Evolutionary conservation across 257 asterid genomes (phyloP), one percentile per base, ranked within the genome.

Genomic region (Plantago ovata): DNA sequence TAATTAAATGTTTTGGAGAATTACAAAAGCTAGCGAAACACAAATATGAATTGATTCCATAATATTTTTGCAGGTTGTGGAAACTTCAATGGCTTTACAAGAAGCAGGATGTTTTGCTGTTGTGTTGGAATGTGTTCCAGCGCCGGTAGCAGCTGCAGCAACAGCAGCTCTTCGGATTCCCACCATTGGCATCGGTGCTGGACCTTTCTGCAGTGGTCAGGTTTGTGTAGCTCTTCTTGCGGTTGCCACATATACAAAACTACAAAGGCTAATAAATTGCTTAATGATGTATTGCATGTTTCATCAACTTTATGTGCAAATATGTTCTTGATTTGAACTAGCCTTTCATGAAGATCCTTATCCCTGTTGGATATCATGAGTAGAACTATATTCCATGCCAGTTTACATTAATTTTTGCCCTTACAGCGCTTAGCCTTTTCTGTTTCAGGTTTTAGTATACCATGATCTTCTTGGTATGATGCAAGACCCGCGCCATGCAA

Each of bases 131-230:
- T 92, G 96, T 45, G 89, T 92, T 65, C 98, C 98, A 52, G 57
- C 98, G 19, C 86, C 94, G 51, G 96, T 92, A 69, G 94, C 96
- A 48, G 98, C 96, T 39, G 96, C 98, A 45, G 78, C 84, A 49
- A 85, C 98, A 20, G 74, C 94, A 7, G 95, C 90, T 69, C 95
- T 88, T 67, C 72, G 66, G 63, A 83, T 92, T 67, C 96, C 98
- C 47, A 92, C 98, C 44, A 88, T 92, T 13, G 98, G 98, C 77
- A 83, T 87, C 4, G 96, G 98, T 7, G 96, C 94, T 18, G 98
- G 98, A 21, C 94, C 95, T 19, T 77, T 80, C 58, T 92, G 98
- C 48, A 83, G 95, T 32, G 96, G 96, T 42, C 98, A 92, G 80
- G 96, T 84, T 73, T 59, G 79, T 77, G 45, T 63, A 47, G 38